Conservation (phyloP, 495 filamentous ascomycete species). For the Hypoxylon rickii region DNA sequence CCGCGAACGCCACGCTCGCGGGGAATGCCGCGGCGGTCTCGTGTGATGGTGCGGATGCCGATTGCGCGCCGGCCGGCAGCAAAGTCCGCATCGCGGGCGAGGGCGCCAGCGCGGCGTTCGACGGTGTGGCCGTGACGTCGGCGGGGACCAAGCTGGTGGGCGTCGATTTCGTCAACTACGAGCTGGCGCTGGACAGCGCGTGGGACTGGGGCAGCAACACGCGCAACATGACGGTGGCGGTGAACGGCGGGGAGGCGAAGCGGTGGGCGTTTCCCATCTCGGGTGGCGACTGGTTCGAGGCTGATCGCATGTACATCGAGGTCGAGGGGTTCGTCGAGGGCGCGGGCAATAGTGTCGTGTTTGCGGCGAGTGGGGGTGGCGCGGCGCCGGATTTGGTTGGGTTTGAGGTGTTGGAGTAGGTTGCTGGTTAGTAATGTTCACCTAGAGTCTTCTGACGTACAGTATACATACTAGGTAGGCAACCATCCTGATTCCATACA, state of each 20-base stretch:
- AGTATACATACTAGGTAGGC: no score
- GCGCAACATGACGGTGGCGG: conserved; percentile 50
- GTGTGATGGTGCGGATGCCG: conserved; percentile 39
- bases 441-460: no score
- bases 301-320: conserved; percentile 48
- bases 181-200: conserved; percentile 49
- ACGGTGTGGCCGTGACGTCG: conserved; percentile 34
- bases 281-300: conserved; percentile 57
- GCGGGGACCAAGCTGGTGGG: conserved; percentile 45
- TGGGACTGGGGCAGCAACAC: conserved; percentile 52
- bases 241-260: conserved; percentile 48
- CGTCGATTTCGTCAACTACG: conserved; percentile 58
- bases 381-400: conserved; percentile 33
- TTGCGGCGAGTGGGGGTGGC: conserved; percentile 23
- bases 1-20: conserved; percentile 41
- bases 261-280: conserved; percentile 54
- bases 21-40: conserved; percentile 38
- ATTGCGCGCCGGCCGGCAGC: conserved; percentile 47
- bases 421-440: no score
- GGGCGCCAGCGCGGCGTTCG: conserved; percentile 32
- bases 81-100: conserved; percentile 45
- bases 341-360: conserved; percentile 27
- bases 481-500: no score
- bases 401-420: conserved; percentile 30
- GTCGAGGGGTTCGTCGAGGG: conserved; percentile 51